Evolutionary conservation across 169 alveolate genomes (phyloP).

Genomic region (Fabrea salina): DNA sequence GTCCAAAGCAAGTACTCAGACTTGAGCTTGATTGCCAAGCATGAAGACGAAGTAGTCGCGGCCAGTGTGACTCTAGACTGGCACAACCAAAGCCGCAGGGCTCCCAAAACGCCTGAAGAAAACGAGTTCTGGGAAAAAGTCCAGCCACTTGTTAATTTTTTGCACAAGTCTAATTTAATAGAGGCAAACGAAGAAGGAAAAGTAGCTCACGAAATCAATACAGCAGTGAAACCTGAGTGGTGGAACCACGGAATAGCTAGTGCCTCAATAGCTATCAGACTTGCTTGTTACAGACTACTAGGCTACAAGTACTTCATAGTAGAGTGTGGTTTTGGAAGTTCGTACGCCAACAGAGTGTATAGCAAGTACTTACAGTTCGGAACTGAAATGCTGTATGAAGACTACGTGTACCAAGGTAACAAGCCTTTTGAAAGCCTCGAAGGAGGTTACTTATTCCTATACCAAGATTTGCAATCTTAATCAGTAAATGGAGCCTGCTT

Average conservation of each 20-base stretch:
- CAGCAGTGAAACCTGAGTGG: background rate
- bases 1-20: background rate
- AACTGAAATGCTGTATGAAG: background rate
- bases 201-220: background rate
- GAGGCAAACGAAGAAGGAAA: background rate
- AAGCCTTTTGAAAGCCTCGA: background rate
- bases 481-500: background rate
- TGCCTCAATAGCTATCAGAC: background rate
- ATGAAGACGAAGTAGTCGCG: background rate
- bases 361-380: background rate
- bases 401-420: background rate
- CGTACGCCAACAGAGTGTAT: background rate
- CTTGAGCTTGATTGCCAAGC: background rate
- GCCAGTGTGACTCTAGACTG: background rate
- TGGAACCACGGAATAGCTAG: background rate
- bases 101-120: background rate
- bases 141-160: background rate
- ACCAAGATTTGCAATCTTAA: background rate
- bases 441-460: slow-evolving; percentile 3
- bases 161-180: background rate
- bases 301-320: background rate
- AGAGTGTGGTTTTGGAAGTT: background rate
- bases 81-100: background rate
- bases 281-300: background rate
- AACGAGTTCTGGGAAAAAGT: background rate